Conservation (phyloP, 768 basidiomycete genomes). For the Pleurotus djamor region DNA sequence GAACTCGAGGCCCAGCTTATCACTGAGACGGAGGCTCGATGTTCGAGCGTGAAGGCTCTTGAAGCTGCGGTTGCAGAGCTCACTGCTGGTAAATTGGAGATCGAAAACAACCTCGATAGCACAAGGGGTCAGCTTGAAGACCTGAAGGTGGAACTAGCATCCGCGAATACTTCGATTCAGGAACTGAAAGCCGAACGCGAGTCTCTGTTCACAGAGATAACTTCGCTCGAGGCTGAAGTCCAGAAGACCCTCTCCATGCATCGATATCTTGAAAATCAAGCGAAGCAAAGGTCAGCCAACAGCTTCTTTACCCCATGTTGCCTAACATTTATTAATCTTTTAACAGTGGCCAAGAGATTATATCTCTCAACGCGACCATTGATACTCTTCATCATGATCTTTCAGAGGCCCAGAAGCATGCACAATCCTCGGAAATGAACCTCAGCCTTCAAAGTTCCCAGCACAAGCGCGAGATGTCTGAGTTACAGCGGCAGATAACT, state of each 20-base stretch:
- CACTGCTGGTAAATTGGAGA: constrained; percentile 21
- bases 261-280: constrained; percentile 61
- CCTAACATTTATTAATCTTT: neutral
- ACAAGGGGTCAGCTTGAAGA: constrained; percentile 32
- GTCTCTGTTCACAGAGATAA: constrained; percentile 51
- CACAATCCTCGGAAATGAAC: constrained; percentile 63
- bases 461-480: constrained; percentile 60
- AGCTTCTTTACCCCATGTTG: neutral
- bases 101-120: constrained; percentile 28
- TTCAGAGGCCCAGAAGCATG: constrained; percentile 50
- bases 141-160: constrained; percentile 37
- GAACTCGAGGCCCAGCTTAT: constrained; percentile 36
- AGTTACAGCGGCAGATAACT: constrained; percentile 56
- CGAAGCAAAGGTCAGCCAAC: constrained; percentile 64
- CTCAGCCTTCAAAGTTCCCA: constrained; percentile 64
- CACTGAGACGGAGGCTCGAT: constrained; percentile 30
- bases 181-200: constrained; percentile 48
- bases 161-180: constrained; percentile 31
- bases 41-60: constrained; percentile 26
- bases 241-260: constrained; percentile 61
- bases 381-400: constrained; percentile 41
- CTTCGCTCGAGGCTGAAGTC: constrained; percentile 59
- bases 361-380: constrained; percentile 35
- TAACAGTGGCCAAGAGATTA: constrained; percentile 46
- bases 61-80: constrained; percentile 26